phyloP scores from a whole-genome alignment of 2,329 filamentous ascomycete species.

The Cercospora sp. region DNA sequence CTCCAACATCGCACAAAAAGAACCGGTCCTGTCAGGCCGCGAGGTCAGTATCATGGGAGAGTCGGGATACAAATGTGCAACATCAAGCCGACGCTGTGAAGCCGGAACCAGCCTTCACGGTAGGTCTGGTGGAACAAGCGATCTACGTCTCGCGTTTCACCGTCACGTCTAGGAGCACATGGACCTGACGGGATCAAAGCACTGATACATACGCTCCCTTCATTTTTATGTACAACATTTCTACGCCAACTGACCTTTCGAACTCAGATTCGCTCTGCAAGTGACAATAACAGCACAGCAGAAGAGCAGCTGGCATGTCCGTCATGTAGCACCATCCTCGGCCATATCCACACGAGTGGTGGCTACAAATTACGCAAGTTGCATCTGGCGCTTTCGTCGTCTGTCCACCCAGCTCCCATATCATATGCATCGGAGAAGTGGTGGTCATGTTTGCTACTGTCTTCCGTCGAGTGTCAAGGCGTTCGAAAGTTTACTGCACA shows the following conservation, averaged over 20 bases:
- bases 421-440: constrained; percentile 40
- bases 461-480: constrained; percentile 57
- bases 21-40: constrained; percentile 40
- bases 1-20: constrained; percentile 35
- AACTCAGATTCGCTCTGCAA: constrained; percentile 9
- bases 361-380: constrained; percentile 44
- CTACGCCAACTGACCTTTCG: constrained; percentile 12
- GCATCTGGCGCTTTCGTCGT: constrained; percentile 29
- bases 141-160: constrained; percentile 36
- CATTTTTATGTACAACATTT: neutral
- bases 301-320: constrained; percentile 36
- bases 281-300: neutral
- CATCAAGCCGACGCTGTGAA: constrained; percentile 28
- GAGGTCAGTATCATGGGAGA: constrained; percentile 34
- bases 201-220: constrained; percentile 36
- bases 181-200: constrained; percentile 36
- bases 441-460: constrained; percentile 58
- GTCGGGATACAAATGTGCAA: constrained; percentile 42
- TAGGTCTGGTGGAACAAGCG: constrained; percentile 27
- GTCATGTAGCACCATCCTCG: constrained; percentile 41
- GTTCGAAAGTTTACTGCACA: constrained; percentile 61
- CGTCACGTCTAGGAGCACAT: constrained; percentile 33
- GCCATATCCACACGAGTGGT: constrained; percentile 45
- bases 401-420: constrained; percentile 5
- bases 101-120: constrained; percentile 31